Evolutionary conservation across 2,329 filamentous ascomycete genomes (phyloP).

Genomic region (Cordyceps cateniannulata): DNA sequence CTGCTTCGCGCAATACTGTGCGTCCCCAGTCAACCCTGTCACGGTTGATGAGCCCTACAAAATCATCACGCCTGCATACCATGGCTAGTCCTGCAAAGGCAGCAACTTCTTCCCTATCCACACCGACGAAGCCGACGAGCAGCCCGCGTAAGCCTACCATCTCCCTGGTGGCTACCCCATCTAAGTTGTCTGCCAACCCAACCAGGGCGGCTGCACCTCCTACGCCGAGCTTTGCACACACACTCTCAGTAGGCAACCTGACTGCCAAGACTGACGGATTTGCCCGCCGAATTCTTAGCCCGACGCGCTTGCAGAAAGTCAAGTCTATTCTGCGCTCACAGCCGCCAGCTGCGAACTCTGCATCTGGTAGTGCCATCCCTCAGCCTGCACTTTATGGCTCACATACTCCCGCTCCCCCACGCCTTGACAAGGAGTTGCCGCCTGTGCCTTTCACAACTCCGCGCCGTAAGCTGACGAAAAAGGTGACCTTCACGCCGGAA

Average conservation of each 20-base stretch:
- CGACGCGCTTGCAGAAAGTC: conserved; percentile 47
- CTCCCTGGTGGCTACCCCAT: not conserved
- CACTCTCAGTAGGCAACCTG: conserved; percentile 43
- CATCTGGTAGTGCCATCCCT: conserved; percentile 42
- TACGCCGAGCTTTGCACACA: conserved; percentile 36
- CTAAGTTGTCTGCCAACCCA: conserved; percentile 1
- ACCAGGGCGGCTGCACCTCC: not conserved
- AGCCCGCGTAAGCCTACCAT: conserved; percentile 4
- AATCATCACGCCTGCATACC: conserved; percentile 59
- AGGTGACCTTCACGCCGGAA: conserved; percentile 72
- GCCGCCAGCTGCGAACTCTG: conserved; percentile 27
- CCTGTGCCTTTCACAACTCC: conserved; percentile 56
- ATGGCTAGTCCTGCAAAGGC: conserved; percentile 20
- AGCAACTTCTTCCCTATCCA: conserved; percentile 30
- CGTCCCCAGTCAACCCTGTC: conserved; percentile 44
- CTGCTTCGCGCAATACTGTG: conserved; percentile 19
- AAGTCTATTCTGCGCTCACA: conserved; percentile 51
- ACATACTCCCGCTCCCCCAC: conserved; percentile 40
- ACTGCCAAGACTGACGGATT: conserved; percentile 26
- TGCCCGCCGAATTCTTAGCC: conserved; percentile 37
- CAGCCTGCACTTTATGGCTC: conserved; percentile 32
- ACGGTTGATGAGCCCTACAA: conserved; percentile 70
- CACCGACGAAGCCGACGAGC: conserved; percentile 39
- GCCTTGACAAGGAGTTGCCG: conserved; percentile 46
- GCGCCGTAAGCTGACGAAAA: conserved; percentile 60